Conservation (phyloP, 2,329 filamentous ascomycete genomes). For the Elsinoe ampelina region DNA sequence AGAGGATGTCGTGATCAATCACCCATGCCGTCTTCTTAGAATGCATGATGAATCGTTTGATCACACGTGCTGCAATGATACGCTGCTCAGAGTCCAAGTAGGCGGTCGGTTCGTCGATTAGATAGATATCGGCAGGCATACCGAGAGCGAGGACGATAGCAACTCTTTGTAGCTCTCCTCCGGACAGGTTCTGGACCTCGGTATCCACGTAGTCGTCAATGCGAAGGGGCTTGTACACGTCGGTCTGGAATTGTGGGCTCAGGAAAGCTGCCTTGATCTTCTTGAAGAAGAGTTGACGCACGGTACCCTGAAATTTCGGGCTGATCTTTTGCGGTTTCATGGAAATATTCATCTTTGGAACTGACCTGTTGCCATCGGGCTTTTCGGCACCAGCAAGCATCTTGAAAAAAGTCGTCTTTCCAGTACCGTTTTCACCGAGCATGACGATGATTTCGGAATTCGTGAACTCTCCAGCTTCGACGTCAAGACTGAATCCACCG, state of each 20-base stretch:
- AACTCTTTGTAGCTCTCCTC: slow-evolving; percentile 98
- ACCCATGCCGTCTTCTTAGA: slow-evolving; percentile 98
- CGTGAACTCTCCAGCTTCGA: slow-evolving; percentile 81
- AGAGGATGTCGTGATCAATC: slow-evolving; percentile 99
- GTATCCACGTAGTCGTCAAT: slow-evolving; percentile 99
- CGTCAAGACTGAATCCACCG: slow-evolving; percentile 72
- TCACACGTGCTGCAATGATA: slow-evolving; percentile 93
- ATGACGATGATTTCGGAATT: slow-evolving; percentile 98
- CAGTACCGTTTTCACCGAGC: slow-evolving; percentile 99
- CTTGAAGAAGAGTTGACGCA: slow-evolving; percentile 98
- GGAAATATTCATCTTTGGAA: slow-evolving; percentile 93
- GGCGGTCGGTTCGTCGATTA: slow-evolving; percentile 94
- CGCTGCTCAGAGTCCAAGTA: slow-evolving; percentile 99
- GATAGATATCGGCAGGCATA: slow-evolving; percentile 91
- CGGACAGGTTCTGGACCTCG: slow-evolving; percentile 97
- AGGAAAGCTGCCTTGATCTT: slow-evolving; percentile 97
- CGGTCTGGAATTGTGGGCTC: slow-evolving; percentile 96
- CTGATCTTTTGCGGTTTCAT: slow-evolving; percentile 99
- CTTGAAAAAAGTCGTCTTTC: slow-evolving; percentile 98
- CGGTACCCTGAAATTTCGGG: slow-evolving; percentile 93
- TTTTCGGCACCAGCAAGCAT: slow-evolving; percentile 89
- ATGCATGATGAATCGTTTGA: slow-evolving; percentile 99
- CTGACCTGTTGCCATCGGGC: slow-evolving; percentile 67
- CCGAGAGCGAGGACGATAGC: slow-evolving; percentile 96
- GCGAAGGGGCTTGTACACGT: slow-evolving; percentile 98